These are phyloP conservation scores for Seiridium unicorne DNA, from an alignment of 2,329 filamentous ascomycete species.

Conservation along the genomic window DNA sequence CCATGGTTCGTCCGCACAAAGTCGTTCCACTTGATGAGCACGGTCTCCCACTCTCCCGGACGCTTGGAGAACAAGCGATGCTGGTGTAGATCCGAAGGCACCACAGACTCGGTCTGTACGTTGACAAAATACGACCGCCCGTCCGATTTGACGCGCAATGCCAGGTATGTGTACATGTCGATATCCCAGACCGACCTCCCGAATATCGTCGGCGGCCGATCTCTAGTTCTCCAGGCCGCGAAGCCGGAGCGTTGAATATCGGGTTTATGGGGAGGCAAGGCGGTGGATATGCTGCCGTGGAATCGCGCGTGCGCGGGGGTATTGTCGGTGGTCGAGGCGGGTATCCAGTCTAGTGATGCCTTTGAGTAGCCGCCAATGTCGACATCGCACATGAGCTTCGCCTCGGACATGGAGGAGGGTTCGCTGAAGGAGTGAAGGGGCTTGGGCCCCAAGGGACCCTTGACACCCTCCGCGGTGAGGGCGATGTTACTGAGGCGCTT, in stretches of 20 bases:
- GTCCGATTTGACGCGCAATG: slow-evolving; percentile 84
- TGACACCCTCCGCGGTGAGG: slow-evolving; percentile 67
- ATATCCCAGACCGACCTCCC: slow-evolving; percentile 85
- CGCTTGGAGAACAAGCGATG: slow-evolving; percentile 79
- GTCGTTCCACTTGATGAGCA: slow-evolving; percentile 86
- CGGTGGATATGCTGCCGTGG: slow-evolving; percentile 83
- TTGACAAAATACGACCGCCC: slow-evolving; percentile 93
- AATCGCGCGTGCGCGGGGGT: slow-evolving; percentile 69
- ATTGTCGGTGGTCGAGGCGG: slow-evolving; percentile 21
- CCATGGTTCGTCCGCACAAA: slow-evolving; percentile 96
- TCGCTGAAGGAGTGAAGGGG: slow-evolving; percentile 63
- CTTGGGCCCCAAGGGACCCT: slow-evolving; percentile 61
- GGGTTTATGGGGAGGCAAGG: slow-evolving; percentile 73
- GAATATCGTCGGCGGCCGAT: slow-evolving; percentile 77
- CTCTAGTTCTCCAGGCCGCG: slow-evolving; percentile 83
- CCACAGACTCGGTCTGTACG: slow-evolving; percentile 89
- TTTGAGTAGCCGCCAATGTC: slow-evolving; percentile 86
- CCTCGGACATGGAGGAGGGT: slow-evolving; percentile 43
- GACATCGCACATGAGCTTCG: slow-evolving; percentile 81
- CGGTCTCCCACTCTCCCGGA: slow-evolving; percentile 89
- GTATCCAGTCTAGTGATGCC: slow-evolving; percentile 66
- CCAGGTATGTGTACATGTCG: slow-evolving; percentile 84
- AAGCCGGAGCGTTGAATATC: slow-evolving; percentile 79
- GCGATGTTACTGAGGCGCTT: slow-evolving; percentile 57
- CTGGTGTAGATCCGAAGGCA: slow-evolving; percentile 94